Evolutionary conservation across 2,329 filamentous ascomycete species (phyloP).

Genomic region (Curvularia eragrostidis): DNA sequence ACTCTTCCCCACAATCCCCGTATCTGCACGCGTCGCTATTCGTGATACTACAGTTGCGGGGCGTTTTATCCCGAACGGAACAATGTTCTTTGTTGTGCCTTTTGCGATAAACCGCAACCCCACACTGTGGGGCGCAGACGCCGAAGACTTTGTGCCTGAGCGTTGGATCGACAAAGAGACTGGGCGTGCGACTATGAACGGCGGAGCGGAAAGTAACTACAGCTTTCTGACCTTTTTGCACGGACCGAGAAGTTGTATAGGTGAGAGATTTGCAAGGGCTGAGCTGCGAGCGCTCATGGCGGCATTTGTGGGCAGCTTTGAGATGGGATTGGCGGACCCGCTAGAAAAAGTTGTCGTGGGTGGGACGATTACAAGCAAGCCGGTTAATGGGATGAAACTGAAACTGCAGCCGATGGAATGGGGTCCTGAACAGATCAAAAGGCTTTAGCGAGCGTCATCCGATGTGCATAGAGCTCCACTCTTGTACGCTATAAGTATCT

Average conservation of each 20-base stretch:
- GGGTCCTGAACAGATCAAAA: conserved; percentile 9
- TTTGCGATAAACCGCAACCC: conserved; percentile 55
- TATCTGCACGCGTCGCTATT: conserved; percentile 40
- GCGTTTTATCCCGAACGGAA: conserved; percentile 50
- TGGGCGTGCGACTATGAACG: conserved; percentile 51
- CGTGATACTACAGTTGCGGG: conserved; percentile 44
- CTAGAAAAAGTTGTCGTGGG: conserved; percentile 38
- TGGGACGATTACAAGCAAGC: conserved; percentile 50
- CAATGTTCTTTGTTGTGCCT: conserved; percentile 48
- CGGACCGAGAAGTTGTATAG: conserved; percentile 50
- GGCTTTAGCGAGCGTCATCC: not conserved
- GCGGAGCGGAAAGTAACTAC: conserved; percentile 49
- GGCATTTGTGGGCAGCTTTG: conserved; percentile 44
- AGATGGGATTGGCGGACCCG: conserved; percentile 44
- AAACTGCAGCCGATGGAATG: conserved; percentile 36
- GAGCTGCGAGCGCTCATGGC: conserved; percentile 48
- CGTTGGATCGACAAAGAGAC: conserved; percentile 53
- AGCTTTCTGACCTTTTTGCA: conserved; percentile 54
- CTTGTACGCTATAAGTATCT: not conserved
- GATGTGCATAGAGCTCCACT: not conserved
- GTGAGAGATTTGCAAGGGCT: conserved; percentile 48
- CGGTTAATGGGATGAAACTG: conserved; percentile 48
- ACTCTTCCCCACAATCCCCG: conserved; percentile 50
- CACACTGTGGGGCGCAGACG: conserved; percentile 52
- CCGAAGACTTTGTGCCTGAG: conserved; percentile 53